These are phyloP conservation scores for Podospora conica DNA, from an alignment of 495 filamentous ascomycete species.

Conservation along the genomic window DNA sequence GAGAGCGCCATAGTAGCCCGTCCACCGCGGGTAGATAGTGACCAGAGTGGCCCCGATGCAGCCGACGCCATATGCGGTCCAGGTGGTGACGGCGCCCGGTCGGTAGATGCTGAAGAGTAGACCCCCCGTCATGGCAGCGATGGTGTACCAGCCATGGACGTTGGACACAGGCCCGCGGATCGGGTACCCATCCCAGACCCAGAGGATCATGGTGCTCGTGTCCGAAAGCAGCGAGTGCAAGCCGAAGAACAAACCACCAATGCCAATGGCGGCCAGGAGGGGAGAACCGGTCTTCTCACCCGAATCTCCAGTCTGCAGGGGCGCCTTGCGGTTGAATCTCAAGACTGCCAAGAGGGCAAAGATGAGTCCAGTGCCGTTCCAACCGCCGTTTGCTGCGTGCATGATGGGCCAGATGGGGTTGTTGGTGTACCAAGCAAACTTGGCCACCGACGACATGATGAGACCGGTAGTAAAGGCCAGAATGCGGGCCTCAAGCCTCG, in stretches of 20 bases:
- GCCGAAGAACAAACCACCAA: conserved; percentile 83
- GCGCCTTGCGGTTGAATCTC: conserved; percentile 56
- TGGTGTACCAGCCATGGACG: conserved; percentile 79
- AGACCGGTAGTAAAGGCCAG: conserved; percentile 77
- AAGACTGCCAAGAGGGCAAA: conserved; percentile 71
- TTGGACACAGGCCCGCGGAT: conserved; percentile 82
- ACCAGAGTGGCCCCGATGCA: conserved; percentile 74
- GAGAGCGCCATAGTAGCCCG: conserved; percentile 82
- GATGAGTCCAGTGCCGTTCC: conserved; percentile 76
- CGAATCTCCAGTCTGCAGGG: conserved; percentile 44
- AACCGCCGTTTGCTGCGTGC: conserved; percentile 82
- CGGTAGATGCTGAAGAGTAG: conserved; percentile 70
- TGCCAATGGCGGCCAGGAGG: conserved; percentile 64
- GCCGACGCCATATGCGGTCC: conserved; percentile 74
- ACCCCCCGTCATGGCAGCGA: conserved; percentile 80
- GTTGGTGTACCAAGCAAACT: conserved; percentile 93
- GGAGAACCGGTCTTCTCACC: conserved; percentile 55
- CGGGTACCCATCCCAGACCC: conserved; percentile 98
- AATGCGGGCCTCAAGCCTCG: conserved; percentile 72
- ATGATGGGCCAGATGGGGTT: conserved; percentile 97
- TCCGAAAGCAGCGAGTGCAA: conserved; percentile 91
- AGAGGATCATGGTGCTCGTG: conserved; percentile 97
- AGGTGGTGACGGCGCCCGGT: conserved; percentile 63
- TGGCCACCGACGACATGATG: conserved; percentile 76
- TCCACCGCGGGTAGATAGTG: conserved; percentile 76